These are phyloP conservation scores for Pyrus hybrid DNA, from an alignment of 331 rosid genomes.

Conservation along the genomic window DNA sequence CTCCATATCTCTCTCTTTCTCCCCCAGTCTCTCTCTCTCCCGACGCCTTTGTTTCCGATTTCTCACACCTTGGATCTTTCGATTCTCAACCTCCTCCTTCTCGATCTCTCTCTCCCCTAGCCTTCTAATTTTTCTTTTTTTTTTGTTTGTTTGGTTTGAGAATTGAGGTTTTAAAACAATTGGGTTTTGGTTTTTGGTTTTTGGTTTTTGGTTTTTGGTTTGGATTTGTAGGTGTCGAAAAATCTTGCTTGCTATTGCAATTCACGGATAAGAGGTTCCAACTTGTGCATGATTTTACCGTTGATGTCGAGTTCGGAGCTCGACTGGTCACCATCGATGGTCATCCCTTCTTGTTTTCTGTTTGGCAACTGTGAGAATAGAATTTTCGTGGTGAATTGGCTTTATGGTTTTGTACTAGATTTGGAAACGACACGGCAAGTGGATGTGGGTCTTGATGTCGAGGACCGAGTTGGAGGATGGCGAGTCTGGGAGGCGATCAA, in stretches of 20 bases:
- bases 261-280: constrained; percentile 94
- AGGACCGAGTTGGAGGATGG: no score
- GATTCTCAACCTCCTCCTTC: no score
- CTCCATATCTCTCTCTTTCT: no score
- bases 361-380: background rate
- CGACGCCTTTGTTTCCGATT: no score
- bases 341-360: constrained; percentile 19
- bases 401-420: background rate
- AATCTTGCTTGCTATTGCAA: constrained; percentile 82
- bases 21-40: no score
- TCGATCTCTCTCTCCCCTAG: constrained; percentile 4
- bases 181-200: constrained; percentile 6
- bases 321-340: constrained; percentile 78
- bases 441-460: no score
- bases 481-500: no score
- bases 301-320: constrained; percentile 94
- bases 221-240: constrained; percentile 66
- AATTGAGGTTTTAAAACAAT: background rate
- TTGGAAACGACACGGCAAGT: no score
- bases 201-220: constrained; percentile 1
- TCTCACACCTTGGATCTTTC: no score
- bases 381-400: background rate
- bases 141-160: no score
- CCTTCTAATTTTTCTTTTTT: background rate
- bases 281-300: constrained; percentile 92